Conservation (phyloP, 148 eudicot species). For the Spergularia bocconei region DNA sequence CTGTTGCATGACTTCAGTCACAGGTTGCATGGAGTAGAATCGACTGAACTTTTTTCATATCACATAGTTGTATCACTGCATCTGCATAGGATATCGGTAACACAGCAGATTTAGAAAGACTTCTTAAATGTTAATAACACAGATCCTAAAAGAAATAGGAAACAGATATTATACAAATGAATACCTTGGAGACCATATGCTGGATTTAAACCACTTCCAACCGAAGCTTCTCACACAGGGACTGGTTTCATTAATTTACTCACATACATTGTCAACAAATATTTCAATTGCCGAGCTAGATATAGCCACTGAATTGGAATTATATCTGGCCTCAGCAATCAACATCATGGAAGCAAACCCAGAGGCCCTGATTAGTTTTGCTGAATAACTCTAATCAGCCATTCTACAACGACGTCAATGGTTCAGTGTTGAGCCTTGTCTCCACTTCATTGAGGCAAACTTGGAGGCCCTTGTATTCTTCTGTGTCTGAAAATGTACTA, state of each 20-base stretch:
- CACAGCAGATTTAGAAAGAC: background rate
- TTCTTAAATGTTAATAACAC: background rate
- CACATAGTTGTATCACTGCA: too few species aligned
- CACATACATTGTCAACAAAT: background rate
- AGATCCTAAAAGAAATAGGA: background rate
- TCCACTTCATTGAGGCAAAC: conserved; percentile 55
- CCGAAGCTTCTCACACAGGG: background rate
- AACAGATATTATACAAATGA: background rate
- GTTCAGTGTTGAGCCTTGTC: conserved; percentile 30
- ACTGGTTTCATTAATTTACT: background rate
- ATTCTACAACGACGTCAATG: conserved; percentile 1
- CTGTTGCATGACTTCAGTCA: background rate
- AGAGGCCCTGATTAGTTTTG: background rate
- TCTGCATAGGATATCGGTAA: background rate
- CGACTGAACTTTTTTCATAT: too few species aligned
- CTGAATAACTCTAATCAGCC: background rate
- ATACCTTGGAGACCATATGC: background rate
- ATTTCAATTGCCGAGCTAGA: background rate
- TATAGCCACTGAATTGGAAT: background rate
- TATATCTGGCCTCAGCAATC: background rate
- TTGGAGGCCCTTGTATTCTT: conserved; percentile 64
- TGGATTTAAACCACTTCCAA: background rate
- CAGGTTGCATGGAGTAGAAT: background rate
- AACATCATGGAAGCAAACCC: background rate
- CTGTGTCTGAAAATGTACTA: conserved; percentile 47